Base-by-base conservation (phyloP, 2,329 filamentous ascomycete genomes). In the Myriosclerotinia scirpicola region DNA sequence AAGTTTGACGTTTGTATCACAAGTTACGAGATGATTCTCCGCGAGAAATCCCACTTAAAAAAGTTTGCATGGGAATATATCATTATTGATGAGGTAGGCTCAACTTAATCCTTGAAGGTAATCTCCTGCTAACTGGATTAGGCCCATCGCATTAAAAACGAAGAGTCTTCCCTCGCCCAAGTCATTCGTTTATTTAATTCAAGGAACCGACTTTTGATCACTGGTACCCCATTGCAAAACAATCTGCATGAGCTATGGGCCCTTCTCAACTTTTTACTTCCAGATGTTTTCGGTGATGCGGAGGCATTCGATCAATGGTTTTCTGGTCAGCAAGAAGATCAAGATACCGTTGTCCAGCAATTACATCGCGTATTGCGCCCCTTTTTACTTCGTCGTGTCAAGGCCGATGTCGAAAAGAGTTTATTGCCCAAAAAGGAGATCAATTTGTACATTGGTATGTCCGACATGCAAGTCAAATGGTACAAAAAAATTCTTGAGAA, bases 21-120 rank as follows among this genome's bases (percentile, higher is more conserved):
- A 17, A 97, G 93, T 78, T 99, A 99, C 80, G 95, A 99, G 78
- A 98, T 99, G 94, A 93, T 99, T 68, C 83, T 99, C 15, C 88
- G 95, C 67, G 95, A 99, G 77, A 98, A 99, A 81, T 84, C 91
- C 1, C 92, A 97, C 73, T 79, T 99, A 72, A 97, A 95, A 81
- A 98, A 98, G 78, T 96, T 99, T 77, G 93, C 95, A 0, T 99
- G 95, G 95, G 94, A 99, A 78, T 99, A 99, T 79, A 99, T 99
- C 78, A 97, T 99, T 73, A 97, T 99, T 71, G 95, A 99, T 75
- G 95, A 99, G 80, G 87, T 76, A 72, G 55, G 71, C 9, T 66
- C 54, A 20, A 54, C 36, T 22, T 54, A 11, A 17, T 50, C 12
- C 53, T 14, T 30, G 7, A 20, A 54, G 38, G 40, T 30, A 52